Conservation (phyloP, 441 rosid genomes). For the Jatropha multifida region DNA sequence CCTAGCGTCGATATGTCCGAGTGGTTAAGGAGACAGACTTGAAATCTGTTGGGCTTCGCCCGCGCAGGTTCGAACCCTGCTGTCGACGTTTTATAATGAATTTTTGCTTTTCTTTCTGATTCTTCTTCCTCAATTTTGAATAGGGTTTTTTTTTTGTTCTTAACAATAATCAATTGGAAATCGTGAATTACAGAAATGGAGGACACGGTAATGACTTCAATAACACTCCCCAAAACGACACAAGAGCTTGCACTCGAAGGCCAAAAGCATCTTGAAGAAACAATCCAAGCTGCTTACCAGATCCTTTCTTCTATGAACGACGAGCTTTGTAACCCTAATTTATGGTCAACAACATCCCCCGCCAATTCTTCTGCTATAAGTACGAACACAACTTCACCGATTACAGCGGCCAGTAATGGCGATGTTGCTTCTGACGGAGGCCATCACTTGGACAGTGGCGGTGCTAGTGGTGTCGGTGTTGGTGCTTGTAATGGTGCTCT, state of each 20-base stretch:
- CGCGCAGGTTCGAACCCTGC: constrained; percentile 96
- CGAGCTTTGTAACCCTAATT: constrained; percentile 84
- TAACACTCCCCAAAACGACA: constrained; percentile 44
- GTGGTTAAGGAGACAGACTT: constrained; percentile 99
- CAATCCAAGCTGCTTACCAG: constrained; percentile 80
- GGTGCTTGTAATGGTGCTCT: constrained; percentile 43
- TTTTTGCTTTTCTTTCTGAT: background rate
- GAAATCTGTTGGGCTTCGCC: constrained; percentile 98
- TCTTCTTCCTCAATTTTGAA: background rate
- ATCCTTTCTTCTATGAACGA: constrained; percentile 90
- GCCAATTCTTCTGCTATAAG: constrained; percentile 7
- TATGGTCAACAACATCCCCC: constrained; percentile 62
- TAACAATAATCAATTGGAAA: background rate
- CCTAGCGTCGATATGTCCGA: constrained; percentile 81
- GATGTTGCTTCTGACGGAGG: constrained; percentile 30
- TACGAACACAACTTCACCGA: constrained; percentile 31
- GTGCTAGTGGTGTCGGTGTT: constrained; percentile 18
- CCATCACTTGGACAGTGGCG: constrained; percentile 41
- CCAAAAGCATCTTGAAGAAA: constrained; percentile 82
- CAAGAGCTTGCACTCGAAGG: constrained; percentile 91
- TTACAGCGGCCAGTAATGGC: constrained; percentile 29
- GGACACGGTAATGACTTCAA: constrained; percentile 11
- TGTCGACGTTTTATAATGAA: background rate
- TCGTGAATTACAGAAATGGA: constrained; percentile 20
- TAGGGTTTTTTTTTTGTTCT: constrained; percentile 3